These are phyloP conservation scores for Aspergillus calidoustus DNA, from an alignment of 2,329 filamentous ascomycete genomes.

Conservation along the genomic window DNA sequence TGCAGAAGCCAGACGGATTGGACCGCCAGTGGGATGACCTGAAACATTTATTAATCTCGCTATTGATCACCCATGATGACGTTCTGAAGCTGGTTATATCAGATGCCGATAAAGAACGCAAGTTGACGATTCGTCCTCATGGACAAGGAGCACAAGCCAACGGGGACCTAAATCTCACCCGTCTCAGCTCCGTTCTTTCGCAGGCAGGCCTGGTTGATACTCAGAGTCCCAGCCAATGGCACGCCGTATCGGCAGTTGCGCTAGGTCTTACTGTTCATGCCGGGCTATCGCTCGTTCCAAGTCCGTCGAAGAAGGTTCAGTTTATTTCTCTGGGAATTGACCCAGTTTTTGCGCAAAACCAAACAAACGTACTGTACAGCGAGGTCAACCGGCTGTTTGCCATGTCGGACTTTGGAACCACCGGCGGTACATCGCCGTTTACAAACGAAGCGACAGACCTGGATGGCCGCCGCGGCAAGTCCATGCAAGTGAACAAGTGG, in stretches of 20 bases:
- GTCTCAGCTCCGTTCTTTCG: slow-evolving; percentile 60
- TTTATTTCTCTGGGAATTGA: slow-evolving; percentile 79
- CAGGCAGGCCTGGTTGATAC: slow-evolving; percentile 69
- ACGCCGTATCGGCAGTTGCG: slow-evolving; percentile 70
- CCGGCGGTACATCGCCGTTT: slow-evolving; percentile 50
- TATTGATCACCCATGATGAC: slow-evolving; percentile 72
- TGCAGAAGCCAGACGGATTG: slow-evolving; percentile 56
- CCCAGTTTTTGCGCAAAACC: slow-evolving; percentile 62
- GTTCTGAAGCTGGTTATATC: slow-evolving; percentile 63
- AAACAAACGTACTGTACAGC: slow-evolving; percentile 71
- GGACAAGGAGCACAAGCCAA: not conserved
- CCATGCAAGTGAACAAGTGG: slow-evolving; percentile 71
- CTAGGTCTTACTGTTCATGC: slow-evolving; percentile 67
- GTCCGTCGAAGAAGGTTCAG: slow-evolving; percentile 73
- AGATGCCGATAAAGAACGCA: slow-evolving; percentile 52
- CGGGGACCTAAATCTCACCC: slow-evolving; percentile 30
- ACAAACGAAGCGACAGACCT: slow-evolving; percentile 20
- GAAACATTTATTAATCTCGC: slow-evolving; percentile 60
- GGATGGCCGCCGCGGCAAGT: slow-evolving; percentile 50
- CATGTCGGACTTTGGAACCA: slow-evolving; percentile 74
- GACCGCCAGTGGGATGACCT: slow-evolving; percentile 70
- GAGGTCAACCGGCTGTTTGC: slow-evolving; percentile 78
- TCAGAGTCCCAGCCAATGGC: slow-evolving; percentile 64
- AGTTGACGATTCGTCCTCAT: slow-evolving; percentile 37
- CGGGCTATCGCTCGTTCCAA: slow-evolving; percentile 71